Base-by-base conservation (phyloP, 148 eudicot genomes). In the Amaranthus hypochondriacus region DNA sequence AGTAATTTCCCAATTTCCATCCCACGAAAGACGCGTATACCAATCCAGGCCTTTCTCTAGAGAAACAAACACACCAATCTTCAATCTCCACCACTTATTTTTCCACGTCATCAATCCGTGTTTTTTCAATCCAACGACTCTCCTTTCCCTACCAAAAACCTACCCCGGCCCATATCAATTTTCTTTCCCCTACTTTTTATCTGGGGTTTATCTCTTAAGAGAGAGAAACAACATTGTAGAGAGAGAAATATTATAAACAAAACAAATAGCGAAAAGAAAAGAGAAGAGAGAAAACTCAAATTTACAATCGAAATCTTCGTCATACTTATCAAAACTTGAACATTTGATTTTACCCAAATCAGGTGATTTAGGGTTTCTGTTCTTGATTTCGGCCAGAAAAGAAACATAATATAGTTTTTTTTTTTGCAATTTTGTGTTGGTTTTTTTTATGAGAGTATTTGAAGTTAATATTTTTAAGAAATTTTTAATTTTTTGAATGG, bases 81-180 rank as follows among this genome's bases (percentile, higher is more conserved):
- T 59, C 11, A 73, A 92, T 89, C 92, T n/a, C 9, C 4, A 56
- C 89, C 96, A 68, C 78, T 64, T 53, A 83, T 78, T 56, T 7
- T 9, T 73, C 95, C 96, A 92, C 85, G 79, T 92, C 92, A 87
- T 18, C 86, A 15, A 89, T 92, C 92, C 89, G 11, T 56, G 8
- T 48, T 47, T 5, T 6, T 10, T 21, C 4, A 55, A 88, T 88
- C 88, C 60, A 64, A 88, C 91, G 91, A 78, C 47, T 69, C 28
- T 1, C 14, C 57, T 49, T 62, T 54, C 39, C 56, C 69, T 77
- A 69, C 48, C 70, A 78, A 60, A 82, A 73, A 80, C 87, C 80
- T 76, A 81, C 81, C 85, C 82, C 81, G 81, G 77, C 81, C 83
- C 86, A 80, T 77, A 77, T 79, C 84, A 12, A n/a, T 55, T 69